Evolutionary conservation across 192 early-diverging fungal genomes (phyloP).

Genomic region (Chytriomyces sp.): DNA sequence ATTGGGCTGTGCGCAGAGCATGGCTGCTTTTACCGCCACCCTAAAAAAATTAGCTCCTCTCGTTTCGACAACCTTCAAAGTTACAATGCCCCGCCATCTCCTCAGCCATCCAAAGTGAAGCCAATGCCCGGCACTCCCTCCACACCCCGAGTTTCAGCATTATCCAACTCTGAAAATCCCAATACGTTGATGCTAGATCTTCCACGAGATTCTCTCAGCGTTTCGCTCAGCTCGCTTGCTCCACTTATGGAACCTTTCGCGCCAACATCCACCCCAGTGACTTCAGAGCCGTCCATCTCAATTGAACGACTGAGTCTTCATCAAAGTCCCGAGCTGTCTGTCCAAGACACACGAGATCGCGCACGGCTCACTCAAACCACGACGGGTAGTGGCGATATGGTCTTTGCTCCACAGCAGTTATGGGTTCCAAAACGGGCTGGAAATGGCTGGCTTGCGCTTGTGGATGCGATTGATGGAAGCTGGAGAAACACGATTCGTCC

Average conservation of each 20-base stretch:
- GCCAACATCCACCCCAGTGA: not conserved
- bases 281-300: slow-evolving; percentile 13
- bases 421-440: slow-evolving; percentile 45
- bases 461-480: slow-evolving; percentile 83
- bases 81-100: slow-evolving; percentile 23
- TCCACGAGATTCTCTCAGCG: not conserved
- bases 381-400: not conserved
- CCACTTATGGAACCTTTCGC: slow-evolving; percentile 1
- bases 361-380: not conserved
- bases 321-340: slow-evolving; percentile 16
- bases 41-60: slow-evolving; percentile 41
- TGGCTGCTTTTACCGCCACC: slow-evolving; percentile 97
- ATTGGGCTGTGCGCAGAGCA: slow-evolving; percentile 98
- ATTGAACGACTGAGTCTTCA: slow-evolving; percentile 19
- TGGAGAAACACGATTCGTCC: slow-evolving; percentile 96
- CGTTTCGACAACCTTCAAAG: slow-evolving; percentile 24
- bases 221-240: slow-evolving; percentile 8
- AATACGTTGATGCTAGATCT: not conserved
- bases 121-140: not conserved
- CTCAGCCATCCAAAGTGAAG: not conserved
- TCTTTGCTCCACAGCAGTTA: slow-evolving; percentile 28
- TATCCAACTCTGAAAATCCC: not conserved
- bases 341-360: slow-evolving; percentile 23
- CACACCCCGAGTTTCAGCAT: not conserved
- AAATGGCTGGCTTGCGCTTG: slow-evolving; percentile 83